Evolutionary conservation across 2,329 filamentous ascomycete genomes (phyloP).

Genomic region (Hysterium pulicare): DNA sequence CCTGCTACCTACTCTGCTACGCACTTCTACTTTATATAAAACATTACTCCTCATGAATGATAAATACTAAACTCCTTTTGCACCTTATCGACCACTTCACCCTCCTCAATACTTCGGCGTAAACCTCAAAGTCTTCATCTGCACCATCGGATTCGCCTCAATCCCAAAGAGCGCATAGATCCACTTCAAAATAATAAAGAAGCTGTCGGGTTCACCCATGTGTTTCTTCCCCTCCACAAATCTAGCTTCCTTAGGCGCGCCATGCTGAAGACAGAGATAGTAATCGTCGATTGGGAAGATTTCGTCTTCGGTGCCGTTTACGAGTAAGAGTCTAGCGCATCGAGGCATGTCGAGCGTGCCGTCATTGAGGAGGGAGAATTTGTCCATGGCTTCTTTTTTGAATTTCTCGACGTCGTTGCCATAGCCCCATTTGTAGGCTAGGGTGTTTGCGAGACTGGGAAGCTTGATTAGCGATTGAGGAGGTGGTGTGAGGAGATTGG

Average conservation of each 20-base stretch:
- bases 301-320: slow-evolving; percentile 58
- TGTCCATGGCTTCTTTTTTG: slow-evolving; percentile 45
- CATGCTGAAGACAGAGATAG: slow-evolving; percentile 53
- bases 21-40: too few species aligned
- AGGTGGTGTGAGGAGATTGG: too few species aligned
- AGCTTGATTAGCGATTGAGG: slow-evolving; percentile 3
- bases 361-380: slow-evolving; percentile 54
- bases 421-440: slow-evolving; percentile 49
- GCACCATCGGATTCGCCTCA: slow-evolving; percentile 39
- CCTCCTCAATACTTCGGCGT: slow-evolving; percentile 45
- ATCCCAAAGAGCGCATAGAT: slow-evolving; percentile 48
- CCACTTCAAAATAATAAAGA: slow-evolving; percentile 49
- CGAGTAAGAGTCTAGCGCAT: slow-evolving; percentile 51
- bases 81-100: too few species aligned
- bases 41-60: too few species aligned
- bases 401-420: slow-evolving; percentile 39
- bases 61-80: too few species aligned
- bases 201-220: slow-evolving; percentile 52
- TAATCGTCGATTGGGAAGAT: slow-evolving; percentile 63
- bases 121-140: slow-evolving; percentile 48
- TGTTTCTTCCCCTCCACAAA: slow-evolving; percentile 46
- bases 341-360: slow-evolving; percentile 51
- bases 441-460: slow-evolving; percentile 42
- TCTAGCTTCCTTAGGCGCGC: slow-evolving; percentile 51
- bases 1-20: too few species aligned